Evolutionary conservation across 345 rosid species (phyloP), one percentile per base, ranked within the genome.

Genomic region (Arabidopsis thaliana): DNA sequence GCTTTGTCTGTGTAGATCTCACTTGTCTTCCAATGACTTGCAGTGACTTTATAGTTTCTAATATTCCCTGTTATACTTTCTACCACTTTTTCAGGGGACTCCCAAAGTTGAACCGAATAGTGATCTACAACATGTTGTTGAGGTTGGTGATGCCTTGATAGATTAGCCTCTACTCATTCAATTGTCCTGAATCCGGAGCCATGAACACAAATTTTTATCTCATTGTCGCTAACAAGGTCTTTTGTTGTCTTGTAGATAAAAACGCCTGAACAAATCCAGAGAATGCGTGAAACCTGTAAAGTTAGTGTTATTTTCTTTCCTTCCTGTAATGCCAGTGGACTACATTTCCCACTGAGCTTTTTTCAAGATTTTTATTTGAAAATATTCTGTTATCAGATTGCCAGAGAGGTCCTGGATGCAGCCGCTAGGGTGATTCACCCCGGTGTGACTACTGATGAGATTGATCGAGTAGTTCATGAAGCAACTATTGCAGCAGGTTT

Each of bases 361-460:
- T 41, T 2, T 25, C 13, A 12, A 50, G 61, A 44, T 20, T 64
- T 41, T 78, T 32, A 66, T 42, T 30, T 67, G 42, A 37, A 36
- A 30, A 10, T 50, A 46, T 69, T 61, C 53, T 67, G 33, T 42
- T 65, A 33, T 38, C 74, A 92, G 97, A 87, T 95, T 75, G 96
- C 91, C 14, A 84, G 97, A 76, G 96, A 87, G 80, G 97, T 87
- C 57, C 74, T 95, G 86, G 97, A 95, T 84, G 99, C 89, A 42
- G 99, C 89, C 13, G 99, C 97, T 52, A 82, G 85, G 42, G 59
- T 85, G 33, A 85, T 95, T 82, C 79, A 75, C 70, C 93, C 97
- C 46, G 97, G 97, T 56, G 89, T 95, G 57, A 95, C 96, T 51
- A 95, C 99, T 22, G 99, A 92, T 84, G 97, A 92, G 84, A 89